phyloP scores from a whole-genome alignment of 1,284 basidiomycete genomes.

The Hymenochaete sp. region DNA sequence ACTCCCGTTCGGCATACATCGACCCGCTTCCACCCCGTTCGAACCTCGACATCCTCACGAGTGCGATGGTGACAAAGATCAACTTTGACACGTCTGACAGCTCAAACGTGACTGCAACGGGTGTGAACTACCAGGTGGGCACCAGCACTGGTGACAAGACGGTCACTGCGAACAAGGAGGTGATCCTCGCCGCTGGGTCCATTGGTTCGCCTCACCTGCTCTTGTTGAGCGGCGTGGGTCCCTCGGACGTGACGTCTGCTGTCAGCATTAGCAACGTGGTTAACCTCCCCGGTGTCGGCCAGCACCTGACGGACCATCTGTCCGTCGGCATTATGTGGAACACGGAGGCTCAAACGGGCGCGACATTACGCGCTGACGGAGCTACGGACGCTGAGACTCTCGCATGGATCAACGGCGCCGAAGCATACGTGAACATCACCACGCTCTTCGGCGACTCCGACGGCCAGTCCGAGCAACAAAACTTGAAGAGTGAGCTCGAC shows the following conservation, averaged over 20 bases:
- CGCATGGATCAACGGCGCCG: slow-evolving; percentile 60
- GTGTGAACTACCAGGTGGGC: slow-evolving; percentile 44
- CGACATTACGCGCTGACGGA: slow-evolving; percentile 30
- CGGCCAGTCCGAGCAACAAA: slow-evolving; percentile 27
- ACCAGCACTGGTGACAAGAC: slow-evolving; percentile 31
- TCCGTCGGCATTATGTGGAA: slow-evolving; percentile 41
- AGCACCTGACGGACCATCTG: slow-evolving; percentile 68
- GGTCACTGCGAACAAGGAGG: slow-evolving; percentile 32
- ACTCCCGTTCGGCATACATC: slow-evolving; percentile 62
- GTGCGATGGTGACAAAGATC: slow-evolving; percentile 51
- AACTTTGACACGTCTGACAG: slow-evolving; percentile 39
- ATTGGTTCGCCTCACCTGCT: slow-evolving; percentile 61
- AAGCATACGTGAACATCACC: slow-evolving; percentile 55
- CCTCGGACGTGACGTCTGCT: slow-evolving; percentile 41
- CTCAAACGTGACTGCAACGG: slow-evolving; percentile 41
- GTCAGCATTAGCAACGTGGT: slow-evolving; percentile 40
- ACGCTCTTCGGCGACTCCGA: slow-evolving; percentile 35
- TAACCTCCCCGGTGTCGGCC: slow-evolving; percentile 66
- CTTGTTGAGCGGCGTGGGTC: slow-evolving; percentile 66
- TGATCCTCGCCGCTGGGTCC: slow-evolving; percentile 34
- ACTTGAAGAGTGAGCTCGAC: slow-evolving; percentile 29
- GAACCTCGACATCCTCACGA: slow-evolving; percentile 57
- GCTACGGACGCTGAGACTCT: slow-evolving; percentile 34
- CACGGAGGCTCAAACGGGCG: slow-evolving; percentile 39
- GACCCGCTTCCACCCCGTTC: slow-evolving; percentile 47